Conservation (phyloP, 257 asterid species). For the Voacanga thouarsii region DNA sequence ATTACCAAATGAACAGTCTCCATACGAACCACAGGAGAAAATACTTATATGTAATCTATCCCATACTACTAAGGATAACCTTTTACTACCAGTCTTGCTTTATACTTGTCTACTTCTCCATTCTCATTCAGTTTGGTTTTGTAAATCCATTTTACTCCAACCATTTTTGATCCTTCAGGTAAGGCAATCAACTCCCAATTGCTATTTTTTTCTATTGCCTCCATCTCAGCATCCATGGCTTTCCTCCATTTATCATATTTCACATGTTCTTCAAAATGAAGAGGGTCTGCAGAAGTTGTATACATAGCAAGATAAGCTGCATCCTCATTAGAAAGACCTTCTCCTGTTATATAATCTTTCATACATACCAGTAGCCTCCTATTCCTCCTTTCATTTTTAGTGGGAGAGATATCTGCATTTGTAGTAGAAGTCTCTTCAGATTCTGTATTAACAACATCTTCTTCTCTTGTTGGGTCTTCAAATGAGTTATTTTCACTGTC, state of each 20-base stretch:
- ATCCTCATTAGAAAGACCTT: no score
- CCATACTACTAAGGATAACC: not conserved
- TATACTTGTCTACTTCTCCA: constrained; percentile 6
- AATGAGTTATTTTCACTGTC: no score
- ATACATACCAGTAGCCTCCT: no score
- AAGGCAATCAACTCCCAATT: not conserved
- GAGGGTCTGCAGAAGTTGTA: not conserved
- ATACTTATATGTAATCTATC: not conserved
- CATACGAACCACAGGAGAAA: not conserved
- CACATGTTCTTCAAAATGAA: not conserved
- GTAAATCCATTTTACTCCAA: constrained; percentile 7
- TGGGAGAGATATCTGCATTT: no score
- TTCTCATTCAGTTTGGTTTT: constrained; percentile 10
- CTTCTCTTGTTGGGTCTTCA: no score
- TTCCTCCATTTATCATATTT: constrained; percentile 4
- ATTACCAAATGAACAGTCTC: not conserved
- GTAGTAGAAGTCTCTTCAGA: no score
- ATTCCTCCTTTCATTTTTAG: no score
- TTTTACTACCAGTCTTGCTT: not conserved
- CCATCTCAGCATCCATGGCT: not conserved
- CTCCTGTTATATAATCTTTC: no score
- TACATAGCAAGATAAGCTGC: no score
- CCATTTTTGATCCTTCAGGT: not conserved
- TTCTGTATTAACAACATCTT: no score
- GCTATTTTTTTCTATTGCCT: constrained; percentile 3